Base-by-base conservation (phyloP, 2,329 filamentous ascomycete species). In the Penicillium sp. region DNA sequence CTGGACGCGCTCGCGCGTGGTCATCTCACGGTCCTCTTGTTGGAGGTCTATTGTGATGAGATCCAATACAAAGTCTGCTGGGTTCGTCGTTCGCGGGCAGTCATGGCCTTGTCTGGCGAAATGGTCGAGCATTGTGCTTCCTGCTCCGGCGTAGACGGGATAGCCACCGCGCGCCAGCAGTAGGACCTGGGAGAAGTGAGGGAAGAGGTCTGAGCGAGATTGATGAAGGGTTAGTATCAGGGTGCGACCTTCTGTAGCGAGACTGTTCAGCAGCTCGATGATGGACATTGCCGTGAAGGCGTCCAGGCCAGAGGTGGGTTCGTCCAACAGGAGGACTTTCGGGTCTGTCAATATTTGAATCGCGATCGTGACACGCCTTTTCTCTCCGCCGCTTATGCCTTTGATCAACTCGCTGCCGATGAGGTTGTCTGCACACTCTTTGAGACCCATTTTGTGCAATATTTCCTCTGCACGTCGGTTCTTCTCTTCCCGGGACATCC, bases 151-250 rank as follows among this genome's bases (percentile, higher is more conserved):
- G 61, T 89, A 92, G 0, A 87, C 85, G 0, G 86, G 82, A 22
- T 81, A 80, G 0, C 89, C 89, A 0, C 88, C 89, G 14, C 87
- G 79, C 0, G 89, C 87, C 1, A 92, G 79, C 1, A 92, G 81
- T 1, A 92, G 73, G 0, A 92, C 79, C 52, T 87, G 89, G 1
- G 87, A 87, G 65, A 92, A 92, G 56, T 86, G 83, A 18, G 77
- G 77, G 65, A 91, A 92, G 0, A 91, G 72, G 58, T 91, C 87
- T 0, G 87, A 90, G 2, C 89, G 83, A 1, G 88, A 86, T 68
- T 92, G 89, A 54, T 92, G 89, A 34, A 92, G 90, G 0, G 88
- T 91, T n/a, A 91, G 77, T 42, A 92, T 84, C 1, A 92, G 71
- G 0, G 89, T 92, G 5, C 88, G 83, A 1, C 89, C 89, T 72